These are phyloP conservation scores for Ascodesmis nigricans DNA, from an alignment of 495 filamentous ascomycete species.

Conservation along the genomic window DNA sequence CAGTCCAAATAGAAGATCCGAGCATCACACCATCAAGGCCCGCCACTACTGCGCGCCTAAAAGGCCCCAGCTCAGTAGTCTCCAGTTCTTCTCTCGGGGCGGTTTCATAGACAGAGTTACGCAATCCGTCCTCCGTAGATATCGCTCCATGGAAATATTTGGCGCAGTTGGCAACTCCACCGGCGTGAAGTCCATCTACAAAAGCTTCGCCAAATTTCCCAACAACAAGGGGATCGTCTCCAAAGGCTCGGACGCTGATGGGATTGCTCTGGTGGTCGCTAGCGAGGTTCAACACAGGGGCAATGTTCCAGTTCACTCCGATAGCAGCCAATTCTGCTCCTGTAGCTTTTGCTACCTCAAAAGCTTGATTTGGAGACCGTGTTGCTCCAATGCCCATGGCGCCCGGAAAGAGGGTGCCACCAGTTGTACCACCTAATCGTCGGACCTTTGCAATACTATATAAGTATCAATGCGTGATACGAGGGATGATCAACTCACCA, in stretches of 20 bases:
- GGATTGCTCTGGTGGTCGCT: slow-evolving; percentile 13
- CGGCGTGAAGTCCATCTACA: slow-evolving; percentile 20
- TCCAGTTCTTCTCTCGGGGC: slow-evolving; percentile 19
- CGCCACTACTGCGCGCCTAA: slow-evolving; percentile 20
- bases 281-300: slow-evolving; percentile 22
- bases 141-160: slow-evolving; percentile 22
- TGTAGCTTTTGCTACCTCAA: slow-evolving; percentile 23
- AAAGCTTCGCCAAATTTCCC: slow-evolving; percentile 21
- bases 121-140: slow-evolving; percentile 12
- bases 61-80: slow-evolving; percentile 19
- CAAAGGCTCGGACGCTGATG: slow-evolving; percentile 20
- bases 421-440: slow-evolving; percentile 20
- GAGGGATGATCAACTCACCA: slow-evolving; percentile 19
- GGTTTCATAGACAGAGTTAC: slow-evolving; percentile 13
- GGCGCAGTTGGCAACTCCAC: slow-evolving; percentile 21
- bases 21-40: slow-evolving; percentile 22
- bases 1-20: slow-evolving; percentile 20
- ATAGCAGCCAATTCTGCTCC: slow-evolving; percentile 21
- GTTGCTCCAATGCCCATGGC: slow-evolving; percentile 23
- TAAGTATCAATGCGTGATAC: no score
- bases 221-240: slow-evolving; percentile 21
- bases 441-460: no score
- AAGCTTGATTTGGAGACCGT: slow-evolving; percentile 21
- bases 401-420: slow-evolving; percentile 23
- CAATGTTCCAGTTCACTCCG: slow-evolving; percentile 24